A percentile compares a stretch with the other conserved stretches of the same genome.
Conservation (phyloP, 1,139 yeast genomes). For the Candida mesenterica region DNA sequence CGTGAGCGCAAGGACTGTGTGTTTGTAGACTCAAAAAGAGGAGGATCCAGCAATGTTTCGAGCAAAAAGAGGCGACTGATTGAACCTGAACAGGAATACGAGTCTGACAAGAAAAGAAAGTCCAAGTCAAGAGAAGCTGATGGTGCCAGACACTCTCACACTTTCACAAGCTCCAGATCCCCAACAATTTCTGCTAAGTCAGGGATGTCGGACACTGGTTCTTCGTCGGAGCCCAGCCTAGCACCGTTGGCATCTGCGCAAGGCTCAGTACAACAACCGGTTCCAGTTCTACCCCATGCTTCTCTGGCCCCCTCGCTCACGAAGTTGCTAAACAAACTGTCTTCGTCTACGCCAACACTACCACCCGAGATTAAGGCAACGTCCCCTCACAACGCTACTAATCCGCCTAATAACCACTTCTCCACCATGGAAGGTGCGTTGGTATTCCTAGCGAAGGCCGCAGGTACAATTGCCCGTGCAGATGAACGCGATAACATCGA, state of each 20-base stretch:
- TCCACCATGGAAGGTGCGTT: slow-evolving; percentile 66
- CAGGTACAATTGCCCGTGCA: slow-evolving; percentile 68
- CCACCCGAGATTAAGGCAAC: slow-evolving; percentile 1
- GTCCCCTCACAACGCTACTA: slow-evolving; percentile 2
- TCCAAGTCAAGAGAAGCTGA: background rate
- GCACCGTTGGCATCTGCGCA: background rate
- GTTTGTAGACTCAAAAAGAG: slow-evolving; percentile 64
- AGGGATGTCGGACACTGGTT: too few species aligned
- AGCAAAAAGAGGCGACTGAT: slow-evolving; percentile 18
- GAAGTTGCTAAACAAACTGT: background rate
- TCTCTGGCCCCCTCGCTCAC: slow-evolving; percentile 1
- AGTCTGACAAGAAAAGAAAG: background rate
- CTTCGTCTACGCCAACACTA: background rate
- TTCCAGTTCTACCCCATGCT: slow-evolving; percentile 1
- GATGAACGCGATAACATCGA: slow-evolving; percentile 67
- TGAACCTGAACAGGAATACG: slow-evolving; percentile 11
- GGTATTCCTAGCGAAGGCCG: slow-evolving; percentile 71
- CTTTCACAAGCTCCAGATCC: background rate
- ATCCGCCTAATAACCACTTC: slow-evolving; percentile 18
- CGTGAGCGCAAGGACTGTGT: slow-evolving; percentile 81
- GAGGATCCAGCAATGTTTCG: slow-evolving; percentile 48
- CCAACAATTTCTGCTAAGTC: too few species aligned
- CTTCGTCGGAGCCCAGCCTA: too few species aligned
- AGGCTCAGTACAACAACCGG: background rate
- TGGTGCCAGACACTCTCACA: background rate